Evolutionary conservation across 352 stramenopile species (phyloP).

Genomic region (Halophytophthora batemanensis): DNA sequence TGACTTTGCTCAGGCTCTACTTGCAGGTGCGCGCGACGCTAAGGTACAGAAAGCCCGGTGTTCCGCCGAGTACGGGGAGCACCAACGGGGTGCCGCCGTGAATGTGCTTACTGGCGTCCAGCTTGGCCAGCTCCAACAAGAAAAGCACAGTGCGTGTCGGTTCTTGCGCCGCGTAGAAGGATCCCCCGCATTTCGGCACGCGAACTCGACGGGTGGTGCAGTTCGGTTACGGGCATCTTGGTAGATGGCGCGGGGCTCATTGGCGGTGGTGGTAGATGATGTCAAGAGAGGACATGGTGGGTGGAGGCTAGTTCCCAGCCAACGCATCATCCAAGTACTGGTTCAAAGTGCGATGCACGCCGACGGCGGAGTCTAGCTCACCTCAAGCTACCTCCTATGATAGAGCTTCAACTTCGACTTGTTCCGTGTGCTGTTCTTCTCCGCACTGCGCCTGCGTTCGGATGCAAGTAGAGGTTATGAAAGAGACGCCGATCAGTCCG

Average conservation of each 20-base stretch:
- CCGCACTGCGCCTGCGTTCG: too few species aligned
- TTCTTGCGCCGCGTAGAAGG: constrained; percentile 71
- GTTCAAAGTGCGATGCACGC: too few species aligned
- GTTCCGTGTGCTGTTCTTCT: too few species aligned
- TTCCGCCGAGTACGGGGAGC: constrained; percentile 94
- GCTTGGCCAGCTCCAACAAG: constrained; percentile 82
- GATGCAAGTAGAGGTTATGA: too few species aligned
- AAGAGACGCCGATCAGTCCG: too few species aligned
- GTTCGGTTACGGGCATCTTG: constrained; percentile 37
- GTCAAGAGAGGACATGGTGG: too few species aligned
- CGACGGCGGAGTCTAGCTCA: too few species aligned
- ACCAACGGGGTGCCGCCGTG: constrained; percentile 95
- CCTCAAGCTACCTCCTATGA: too few species aligned
- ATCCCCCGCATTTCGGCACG: constrained; percentile 81
- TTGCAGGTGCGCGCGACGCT: constrained; percentile 88
- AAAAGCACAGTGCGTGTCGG: constrained; percentile 90
- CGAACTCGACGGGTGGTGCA: constrained; percentile 66
- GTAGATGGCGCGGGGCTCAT: constrained; percentile 1
- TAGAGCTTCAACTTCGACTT: too few species aligned
- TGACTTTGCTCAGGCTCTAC: constrained; percentile 56
- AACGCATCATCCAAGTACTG: too few species aligned
- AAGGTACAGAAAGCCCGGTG: constrained; percentile 89
- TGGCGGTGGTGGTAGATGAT: too few species aligned
- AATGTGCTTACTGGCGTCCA: constrained; percentile 93
- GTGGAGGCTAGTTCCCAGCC: too few species aligned